These are phyloP conservation scores for Rhododendron ovatum DNA, from an alignment of 148 eudicot genomes.

Conservation along the genomic window DNA sequence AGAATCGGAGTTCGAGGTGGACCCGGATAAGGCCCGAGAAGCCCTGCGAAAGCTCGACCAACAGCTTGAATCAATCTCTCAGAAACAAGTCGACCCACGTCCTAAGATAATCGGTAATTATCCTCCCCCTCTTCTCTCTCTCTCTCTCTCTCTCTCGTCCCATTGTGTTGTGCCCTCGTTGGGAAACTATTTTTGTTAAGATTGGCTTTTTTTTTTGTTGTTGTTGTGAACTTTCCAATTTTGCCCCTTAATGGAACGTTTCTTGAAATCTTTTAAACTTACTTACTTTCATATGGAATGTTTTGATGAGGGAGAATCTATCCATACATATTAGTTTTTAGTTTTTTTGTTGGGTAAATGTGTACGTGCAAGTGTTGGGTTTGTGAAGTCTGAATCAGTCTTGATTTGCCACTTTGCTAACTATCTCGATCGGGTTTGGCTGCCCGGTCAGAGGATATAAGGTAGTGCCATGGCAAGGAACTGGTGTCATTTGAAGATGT, in stretches of 20 bases:
- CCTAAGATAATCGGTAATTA: not conserved
- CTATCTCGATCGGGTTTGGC: not conserved
- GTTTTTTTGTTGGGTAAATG: not conserved
- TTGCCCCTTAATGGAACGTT: not conserved
- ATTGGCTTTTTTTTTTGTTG: too few relatives aligned
- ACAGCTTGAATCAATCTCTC: slow-evolving; percentile 49
- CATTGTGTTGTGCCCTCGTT: too few relatives aligned
- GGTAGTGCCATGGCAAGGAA: not conserved
- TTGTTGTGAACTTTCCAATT: too few relatives aligned
- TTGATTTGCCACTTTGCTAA: not conserved
- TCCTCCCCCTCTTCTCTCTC: not conserved
- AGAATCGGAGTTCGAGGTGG: slow-evolving; percentile 52
- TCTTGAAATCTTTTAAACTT: not conserved
- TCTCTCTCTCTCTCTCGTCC: not conserved
- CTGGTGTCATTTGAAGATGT: too few relatives aligned
- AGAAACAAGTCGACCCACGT: slow-evolving; percentile 32
- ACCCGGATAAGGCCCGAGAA: slow-evolving; percentile 64
- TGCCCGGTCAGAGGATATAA: not conserved
- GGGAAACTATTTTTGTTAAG: too few relatives aligned
- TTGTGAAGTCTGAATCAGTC: not conserved
- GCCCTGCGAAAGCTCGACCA: slow-evolving; percentile 58
- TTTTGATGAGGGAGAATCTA: not conserved
- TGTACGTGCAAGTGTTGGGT: not conserved
- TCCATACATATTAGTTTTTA: not conserved
- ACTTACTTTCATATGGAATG: not conserved